Percentiles rank a stretch among this genome's conserved stretches.
Evolutionary conservation across 2,329 filamentous ascomycete genomes (phyloP).

Genomic region (Penicillium verrucosum): DNA sequence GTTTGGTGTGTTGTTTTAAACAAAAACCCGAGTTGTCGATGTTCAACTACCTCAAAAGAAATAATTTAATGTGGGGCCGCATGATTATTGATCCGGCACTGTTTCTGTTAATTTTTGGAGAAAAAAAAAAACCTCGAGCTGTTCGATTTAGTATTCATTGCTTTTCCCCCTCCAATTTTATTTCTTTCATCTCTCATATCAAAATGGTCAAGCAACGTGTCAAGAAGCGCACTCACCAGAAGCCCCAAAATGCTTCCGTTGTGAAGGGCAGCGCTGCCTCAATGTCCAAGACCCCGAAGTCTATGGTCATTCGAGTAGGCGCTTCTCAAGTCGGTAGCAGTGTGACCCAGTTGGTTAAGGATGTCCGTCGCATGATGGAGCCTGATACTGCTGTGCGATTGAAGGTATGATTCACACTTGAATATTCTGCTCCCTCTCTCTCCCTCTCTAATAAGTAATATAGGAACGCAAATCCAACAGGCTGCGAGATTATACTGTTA

Average conservation of each 20-base stretch:
- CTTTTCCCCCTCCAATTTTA: slow-evolving; percentile 5
- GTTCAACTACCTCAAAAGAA: slow-evolving; percentile 18
- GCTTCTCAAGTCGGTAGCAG: slow-evolving; percentile 89
- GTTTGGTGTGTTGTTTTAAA: slow-evolving; percentile 8
- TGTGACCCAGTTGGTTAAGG: slow-evolving; percentile 84
- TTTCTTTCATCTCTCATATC: slow-evolving; percentile 4
- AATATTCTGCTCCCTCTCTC: background rate
- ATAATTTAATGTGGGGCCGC: slow-evolving; percentile 36
- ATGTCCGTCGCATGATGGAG: slow-evolving; percentile 93
- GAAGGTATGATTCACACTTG: slow-evolving; percentile 51
- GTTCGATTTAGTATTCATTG: slow-evolving; percentile 12
- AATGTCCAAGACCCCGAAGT: slow-evolving; percentile 72
- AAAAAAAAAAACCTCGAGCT: slow-evolving; percentile 31
- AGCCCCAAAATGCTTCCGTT: slow-evolving; percentile 56
- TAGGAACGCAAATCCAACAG: slow-evolving; percentile 81
- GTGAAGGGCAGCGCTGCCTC: slow-evolving; percentile 59
- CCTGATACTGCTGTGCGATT: slow-evolving; percentile 85
- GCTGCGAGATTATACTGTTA: slow-evolving; percentile 86
- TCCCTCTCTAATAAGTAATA: slow-evolving; percentile 7
- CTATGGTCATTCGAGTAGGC: slow-evolving; percentile 97
- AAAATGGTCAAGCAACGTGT: slow-evolving; percentile 74
- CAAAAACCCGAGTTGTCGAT: slow-evolving; percentile 8
- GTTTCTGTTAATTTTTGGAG: slow-evolving; percentile 34
- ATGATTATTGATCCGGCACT: slow-evolving; percentile 38
- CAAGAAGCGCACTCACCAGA: slow-evolving; percentile 85